Evolutionary conservation across 768 basidiomycete genomes (phyloP), one percentile per base, ranked within the genome.

Genomic region (Cubamyces sp.): DNA sequence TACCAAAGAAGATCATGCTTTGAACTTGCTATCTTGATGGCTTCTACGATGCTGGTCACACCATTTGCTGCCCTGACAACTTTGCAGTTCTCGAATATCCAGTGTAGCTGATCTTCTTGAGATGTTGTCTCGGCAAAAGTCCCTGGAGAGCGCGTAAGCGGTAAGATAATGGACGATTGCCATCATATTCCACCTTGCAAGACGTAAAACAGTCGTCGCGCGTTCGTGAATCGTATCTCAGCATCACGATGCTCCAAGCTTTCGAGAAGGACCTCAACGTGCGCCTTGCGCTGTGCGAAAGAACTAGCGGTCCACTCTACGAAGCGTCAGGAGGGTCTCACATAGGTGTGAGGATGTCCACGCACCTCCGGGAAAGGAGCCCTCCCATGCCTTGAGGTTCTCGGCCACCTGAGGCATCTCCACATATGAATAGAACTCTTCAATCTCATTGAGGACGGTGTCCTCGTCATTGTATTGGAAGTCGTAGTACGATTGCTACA

Each of bases 391-490:
- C 70, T 87, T 89, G 65, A 92, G 78, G 72, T 94, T 93, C 79
- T 93, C 91, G 2, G 85, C 86, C 21, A 94, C 88, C 72, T 95
- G 92, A 0, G 91, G 85, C 85, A 94, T 92, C 79, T 98, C 96
- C 63, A 94, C 87, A 75, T 97, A 99, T 21, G 94, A 93, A 75
- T 96, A 98, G 77, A 98, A 98, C 75, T 99, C 97, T 61, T 98
- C 92, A 41, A 99, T 88, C 74, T 99, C 97, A 69, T 91, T 90
- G 83, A 96, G 88, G 19, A 98, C 87, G 5, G 92, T 95, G 75
- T 97, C 94, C 71, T 96, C 95, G 74, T 98, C 96, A 67, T 96
- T 92, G 73, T 98, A 98, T 63, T 90, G 86, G 76, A 91, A 97
- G 79, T 95, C 93, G 74, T 91, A 97, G 68, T 84, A 85, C 9